phyloP scores from a whole-genome alignment of 116 monocot species.

The Papilionanthe hybrid region DNA sequence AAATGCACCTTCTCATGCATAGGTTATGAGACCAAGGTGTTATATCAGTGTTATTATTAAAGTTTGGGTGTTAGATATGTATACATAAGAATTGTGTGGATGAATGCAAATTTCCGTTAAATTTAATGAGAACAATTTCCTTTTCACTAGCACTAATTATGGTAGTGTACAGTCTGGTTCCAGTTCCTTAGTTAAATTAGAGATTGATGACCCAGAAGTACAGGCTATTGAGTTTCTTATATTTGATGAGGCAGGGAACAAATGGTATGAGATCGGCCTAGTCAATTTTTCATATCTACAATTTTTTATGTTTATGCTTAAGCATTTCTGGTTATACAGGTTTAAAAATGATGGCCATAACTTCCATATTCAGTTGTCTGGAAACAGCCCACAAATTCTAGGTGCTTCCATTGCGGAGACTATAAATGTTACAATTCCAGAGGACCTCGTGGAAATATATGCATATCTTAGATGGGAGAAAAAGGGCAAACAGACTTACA shows the following conservation, averaged over 20 bases:
- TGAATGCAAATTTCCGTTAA: no score
- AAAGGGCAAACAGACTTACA: slow-evolving; percentile 74
- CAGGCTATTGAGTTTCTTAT: slow-evolving; percentile 87
- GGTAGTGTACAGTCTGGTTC: slow-evolving; percentile 47
- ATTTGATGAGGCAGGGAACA: slow-evolving; percentile 68
- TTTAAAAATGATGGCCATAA: slow-evolving; percentile 86
- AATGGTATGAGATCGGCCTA: slow-evolving; percentile 54
- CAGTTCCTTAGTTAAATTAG: slow-evolving; percentile 52
- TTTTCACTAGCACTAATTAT: background rate
- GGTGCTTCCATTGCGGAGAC: slow-evolving; percentile 13
- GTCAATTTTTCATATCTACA: slow-evolving; percentile 1
- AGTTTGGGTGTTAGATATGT: no score
- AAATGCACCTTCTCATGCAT: no score
- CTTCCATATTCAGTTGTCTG: slow-evolving; percentile 48
- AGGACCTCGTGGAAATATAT: slow-evolving; percentile 90
- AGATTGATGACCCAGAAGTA: slow-evolving; percentile 78
- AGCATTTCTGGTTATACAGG: slow-evolving; percentile 37
- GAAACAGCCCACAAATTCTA: slow-evolving; percentile 8
- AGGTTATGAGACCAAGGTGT: no score
- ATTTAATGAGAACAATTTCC: background rate
- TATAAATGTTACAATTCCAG: slow-evolving; percentile 45
- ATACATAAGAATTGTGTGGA: no score
- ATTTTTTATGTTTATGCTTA: background rate
- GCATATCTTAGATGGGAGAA: slow-evolving; percentile 95
- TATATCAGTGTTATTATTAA: no score